Percentiles rank a stretch among this genome's conserved stretches.
Evolutionary conservation across 225 moss, liverwort and hornwort species (phyloP).

Genomic region (Sphagnum tenellum): DNA sequence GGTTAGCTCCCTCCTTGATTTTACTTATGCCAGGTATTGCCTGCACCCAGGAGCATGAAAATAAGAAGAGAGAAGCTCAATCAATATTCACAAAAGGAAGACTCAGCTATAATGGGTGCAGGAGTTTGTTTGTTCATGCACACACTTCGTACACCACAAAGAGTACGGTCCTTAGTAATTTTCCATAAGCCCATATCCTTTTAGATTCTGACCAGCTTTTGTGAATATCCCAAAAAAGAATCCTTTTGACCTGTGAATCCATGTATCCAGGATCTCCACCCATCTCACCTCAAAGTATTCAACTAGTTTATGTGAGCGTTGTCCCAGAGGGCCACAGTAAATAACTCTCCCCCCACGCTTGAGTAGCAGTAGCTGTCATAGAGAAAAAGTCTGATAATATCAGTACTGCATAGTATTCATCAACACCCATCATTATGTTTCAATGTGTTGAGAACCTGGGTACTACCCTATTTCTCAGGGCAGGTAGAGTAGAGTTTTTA

Average conservation of each 20-base stretch:
- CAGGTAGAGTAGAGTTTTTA: not conserved
- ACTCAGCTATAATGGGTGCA: too few relatives aligned
- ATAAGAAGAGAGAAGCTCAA: not conserved
- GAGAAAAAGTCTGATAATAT: too few relatives aligned
- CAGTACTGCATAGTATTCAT: too few relatives aligned
- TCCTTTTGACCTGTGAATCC: not conserved
- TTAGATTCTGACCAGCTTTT: not conserved
- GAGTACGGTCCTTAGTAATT: too few relatives aligned
- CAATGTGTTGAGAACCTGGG: not conserved
- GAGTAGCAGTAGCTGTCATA: constrained; percentile 3
- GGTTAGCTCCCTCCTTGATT: constrained; percentile 5
- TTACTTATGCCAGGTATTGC: constrained; percentile 5
- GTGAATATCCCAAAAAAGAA: not conserved
- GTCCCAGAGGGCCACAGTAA: constrained; percentile 6
- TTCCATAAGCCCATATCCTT: not conserved
- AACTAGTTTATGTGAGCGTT: constrained; percentile 3
- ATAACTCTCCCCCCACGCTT: constrained; percentile 9
- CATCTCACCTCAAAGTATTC: constrained; percentile 8
- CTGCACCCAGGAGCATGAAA: not conserved
- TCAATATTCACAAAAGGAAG: too few relatives aligned
- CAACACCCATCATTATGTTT: too few relatives aligned
- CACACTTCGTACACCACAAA: too few relatives aligned
- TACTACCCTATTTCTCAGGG: too few relatives aligned
- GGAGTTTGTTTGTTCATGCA: too few relatives aligned
- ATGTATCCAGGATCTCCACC: not conserved